phyloP scores from a whole-genome alignment of 1,284 basidiomycete genomes.

The Cronartium quercuum region DNA sequence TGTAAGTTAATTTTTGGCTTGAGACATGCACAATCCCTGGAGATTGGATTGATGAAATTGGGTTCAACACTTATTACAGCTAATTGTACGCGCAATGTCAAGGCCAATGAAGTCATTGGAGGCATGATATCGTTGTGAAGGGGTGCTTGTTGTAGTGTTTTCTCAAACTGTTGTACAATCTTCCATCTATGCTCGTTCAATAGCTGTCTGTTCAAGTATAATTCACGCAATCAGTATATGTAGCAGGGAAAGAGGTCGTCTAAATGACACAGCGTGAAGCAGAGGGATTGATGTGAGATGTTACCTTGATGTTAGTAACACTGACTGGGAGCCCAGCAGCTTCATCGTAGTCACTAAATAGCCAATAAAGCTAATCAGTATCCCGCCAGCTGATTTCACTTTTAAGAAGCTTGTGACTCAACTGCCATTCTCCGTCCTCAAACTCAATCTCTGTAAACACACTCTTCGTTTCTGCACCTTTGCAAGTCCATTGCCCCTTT shows the following conservation, averaged over 20 bases:
- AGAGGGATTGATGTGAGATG: too few species aligned
- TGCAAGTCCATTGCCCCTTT: constrained; percentile 27
- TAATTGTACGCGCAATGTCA: constrained; percentile 31
- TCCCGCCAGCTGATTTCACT: background rate
- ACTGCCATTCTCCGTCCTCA: constrained; percentile 38
- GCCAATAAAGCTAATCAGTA: background rate
- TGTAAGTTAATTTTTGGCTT: constrained; percentile 2
- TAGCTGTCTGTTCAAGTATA: background rate
- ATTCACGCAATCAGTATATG: background rate
- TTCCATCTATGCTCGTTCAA: background rate
- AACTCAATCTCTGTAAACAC: constrained; percentile 31
- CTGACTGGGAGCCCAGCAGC: constrained; percentile 22
- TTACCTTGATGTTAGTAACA: constrained; percentile 26
- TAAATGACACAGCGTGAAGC: background rate
- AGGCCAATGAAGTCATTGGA: constrained; percentile 4
- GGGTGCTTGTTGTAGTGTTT: background rate
- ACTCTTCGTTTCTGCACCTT: constrained; percentile 17
- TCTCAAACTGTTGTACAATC: background rate
- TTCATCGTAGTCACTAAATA: constrained; percentile 35
- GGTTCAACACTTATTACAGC: background rate
- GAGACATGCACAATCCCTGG: background rate
- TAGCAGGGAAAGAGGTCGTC: background rate
- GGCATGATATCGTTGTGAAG: background rate
- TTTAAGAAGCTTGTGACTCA: constrained; percentile 5
- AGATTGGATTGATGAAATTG: background rate